phyloP scores from a whole-genome alignment of 352 stramenopile species.

The Phytopythium mirpurense region DNA sequence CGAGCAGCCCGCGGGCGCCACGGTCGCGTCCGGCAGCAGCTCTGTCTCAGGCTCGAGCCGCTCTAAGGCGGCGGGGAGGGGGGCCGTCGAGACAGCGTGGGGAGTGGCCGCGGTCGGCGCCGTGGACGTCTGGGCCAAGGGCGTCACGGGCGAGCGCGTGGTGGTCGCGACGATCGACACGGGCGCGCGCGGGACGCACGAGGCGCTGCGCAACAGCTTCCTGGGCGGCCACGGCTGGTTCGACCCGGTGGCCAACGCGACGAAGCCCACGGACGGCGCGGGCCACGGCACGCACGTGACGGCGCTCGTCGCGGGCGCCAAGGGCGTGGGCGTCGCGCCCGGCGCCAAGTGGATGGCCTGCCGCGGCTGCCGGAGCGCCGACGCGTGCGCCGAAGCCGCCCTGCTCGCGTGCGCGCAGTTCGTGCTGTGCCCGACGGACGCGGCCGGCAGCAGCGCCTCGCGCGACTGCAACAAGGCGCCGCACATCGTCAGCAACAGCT shows the following conservation, averaged over 20 bases:
- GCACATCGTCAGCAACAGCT: slow-evolving; percentile 51
- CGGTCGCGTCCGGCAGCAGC: slow-evolving; percentile 7
- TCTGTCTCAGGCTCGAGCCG: slow-evolving; percentile 4
- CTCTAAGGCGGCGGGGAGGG: slow-evolving; percentile 1
- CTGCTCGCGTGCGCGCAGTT: slow-evolving; percentile 50
- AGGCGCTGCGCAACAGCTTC: slow-evolving; percentile 20
- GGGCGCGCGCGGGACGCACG: slow-evolving; percentile 29
- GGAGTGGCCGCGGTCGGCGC: slow-evolving; percentile 28
- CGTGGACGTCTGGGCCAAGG: slow-evolving; percentile 25
- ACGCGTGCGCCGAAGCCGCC: slow-evolving; percentile 20
- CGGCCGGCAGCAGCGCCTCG: slow-evolving; percentile 16
- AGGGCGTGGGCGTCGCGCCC: slow-evolving; percentile 22
- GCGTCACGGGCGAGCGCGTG: slow-evolving; percentile 19
- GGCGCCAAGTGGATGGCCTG: slow-evolving; percentile 23
- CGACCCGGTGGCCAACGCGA: slow-evolving; percentile 23
- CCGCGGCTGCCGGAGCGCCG: slow-evolving; percentile 15
- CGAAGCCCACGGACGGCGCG: slow-evolving; percentile 15
- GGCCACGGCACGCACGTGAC: slow-evolving; percentile 27
- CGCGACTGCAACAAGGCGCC: slow-evolving; percentile 37
- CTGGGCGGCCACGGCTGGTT: slow-evolving; percentile 25
- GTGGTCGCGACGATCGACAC: slow-evolving; percentile 36
- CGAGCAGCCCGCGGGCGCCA: slow-evolving; percentile 11
- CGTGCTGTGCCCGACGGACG: slow-evolving; percentile 43
- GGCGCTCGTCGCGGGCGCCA: slow-evolving; percentile 14
- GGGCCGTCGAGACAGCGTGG: slow-evolving; percentile 16